Percentiles rank a stretch among this genome's conserved stretches.
phyloP scores from a whole-genome alignment of 2,329 filamentous ascomycete genomes.

The Exutisphaerella laricina region DNA sequence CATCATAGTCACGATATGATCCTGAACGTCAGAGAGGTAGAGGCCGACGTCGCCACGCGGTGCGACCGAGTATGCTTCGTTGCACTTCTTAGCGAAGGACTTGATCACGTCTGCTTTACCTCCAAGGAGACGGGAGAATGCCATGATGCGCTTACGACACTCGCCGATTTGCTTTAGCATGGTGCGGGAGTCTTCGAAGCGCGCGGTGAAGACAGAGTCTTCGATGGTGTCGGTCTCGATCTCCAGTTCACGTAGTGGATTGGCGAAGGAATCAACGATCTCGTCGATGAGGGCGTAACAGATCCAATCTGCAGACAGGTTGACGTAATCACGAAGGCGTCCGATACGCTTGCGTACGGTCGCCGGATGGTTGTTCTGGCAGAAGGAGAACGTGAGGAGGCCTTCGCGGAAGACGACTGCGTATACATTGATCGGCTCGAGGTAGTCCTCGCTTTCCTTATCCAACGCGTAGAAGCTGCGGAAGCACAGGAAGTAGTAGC shows the following conservation, averaged over 20 bases:
- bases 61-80: slow-evolving; percentile 92
- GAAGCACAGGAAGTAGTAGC: slow-evolving; percentile 98
- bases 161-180: slow-evolving; percentile 86
- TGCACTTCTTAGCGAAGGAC: slow-evolving; percentile 97
- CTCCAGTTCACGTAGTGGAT: slow-evolving; percentile 82
- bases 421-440: slow-evolving; percentile 94
- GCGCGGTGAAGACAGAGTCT: slow-evolving; percentile 88
- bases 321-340: slow-evolving; percentile 88
- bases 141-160: slow-evolving; percentile 91
- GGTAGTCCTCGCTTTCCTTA: slow-evolving; percentile 71
- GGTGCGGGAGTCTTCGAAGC: slow-evolving; percentile 78
- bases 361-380: slow-evolving; percentile 75
- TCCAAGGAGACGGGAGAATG: slow-evolving; percentile 82
- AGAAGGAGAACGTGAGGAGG: slow-evolving; percentile 90
- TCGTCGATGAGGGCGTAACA: slow-evolving; percentile 98
- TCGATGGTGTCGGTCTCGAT: slow-evolving; percentile 87
- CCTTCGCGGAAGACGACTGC: slow-evolving; percentile 96
- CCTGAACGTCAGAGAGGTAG: slow-evolving; percentile 94
- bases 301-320: slow-evolving; percentile 95
- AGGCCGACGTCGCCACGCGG: slow-evolving; percentile 94
- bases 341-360: slow-evolving; percentile 90
- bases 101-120: slow-evolving; percentile 98
- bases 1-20: slow-evolving; percentile 99
- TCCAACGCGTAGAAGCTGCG: slow-evolving; percentile 84
- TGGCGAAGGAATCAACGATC: slow-evolving; percentile 93